Conservation (phyloP, 139 green algal genomes). For the Haematococcus lacustris region DNA sequence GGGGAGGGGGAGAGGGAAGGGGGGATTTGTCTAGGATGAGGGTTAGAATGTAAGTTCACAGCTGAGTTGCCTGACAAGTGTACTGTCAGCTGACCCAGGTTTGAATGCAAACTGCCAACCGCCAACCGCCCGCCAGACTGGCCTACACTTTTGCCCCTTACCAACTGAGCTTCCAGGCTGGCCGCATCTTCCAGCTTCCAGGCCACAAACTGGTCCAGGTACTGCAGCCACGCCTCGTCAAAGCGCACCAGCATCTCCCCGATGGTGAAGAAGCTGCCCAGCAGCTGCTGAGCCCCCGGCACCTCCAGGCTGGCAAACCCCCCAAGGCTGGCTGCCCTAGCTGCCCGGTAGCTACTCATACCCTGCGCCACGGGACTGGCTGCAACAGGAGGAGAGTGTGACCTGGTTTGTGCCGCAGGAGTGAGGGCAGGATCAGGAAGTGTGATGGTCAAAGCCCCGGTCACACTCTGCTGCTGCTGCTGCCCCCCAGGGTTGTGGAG, state of each 20-base stretch:
- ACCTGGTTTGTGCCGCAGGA: background rate
- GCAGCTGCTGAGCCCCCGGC: background rate
- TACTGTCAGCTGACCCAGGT: too few relatives aligned
- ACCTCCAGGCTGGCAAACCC: background rate
- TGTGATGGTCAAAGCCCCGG: background rate
- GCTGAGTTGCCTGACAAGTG: too few relatives aligned
- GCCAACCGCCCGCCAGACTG: background rate
- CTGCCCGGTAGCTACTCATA: conserved; percentile 3
- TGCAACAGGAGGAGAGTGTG: background rate
- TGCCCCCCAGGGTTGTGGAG: too few relatives aligned
- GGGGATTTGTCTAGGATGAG: too few relatives aligned
- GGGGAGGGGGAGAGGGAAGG: too few relatives aligned
- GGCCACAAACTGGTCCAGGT: conserved; percentile 85
- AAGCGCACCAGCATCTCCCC: conserved; percentile 47
- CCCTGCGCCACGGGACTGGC: conserved; percentile 15
- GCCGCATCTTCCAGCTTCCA: conserved; percentile 85
- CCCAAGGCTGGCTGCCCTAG: background rate
- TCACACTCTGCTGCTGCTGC: background rate
- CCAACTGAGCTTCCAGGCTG: conserved; percentile 64
- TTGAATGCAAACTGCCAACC: too few relatives aligned
- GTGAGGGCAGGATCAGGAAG: background rate
- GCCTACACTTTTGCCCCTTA: conserved; percentile 9
- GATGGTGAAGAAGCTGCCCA: conserved; percentile 6
- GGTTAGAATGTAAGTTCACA: too few relatives aligned
- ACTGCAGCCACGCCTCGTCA: conserved; percentile 76